These are phyloP conservation scores for Friedmanniomyces endolithicus DNA, from an alignment of 495 filamentous ascomycete genomes.

Conservation along the genomic window DNA sequence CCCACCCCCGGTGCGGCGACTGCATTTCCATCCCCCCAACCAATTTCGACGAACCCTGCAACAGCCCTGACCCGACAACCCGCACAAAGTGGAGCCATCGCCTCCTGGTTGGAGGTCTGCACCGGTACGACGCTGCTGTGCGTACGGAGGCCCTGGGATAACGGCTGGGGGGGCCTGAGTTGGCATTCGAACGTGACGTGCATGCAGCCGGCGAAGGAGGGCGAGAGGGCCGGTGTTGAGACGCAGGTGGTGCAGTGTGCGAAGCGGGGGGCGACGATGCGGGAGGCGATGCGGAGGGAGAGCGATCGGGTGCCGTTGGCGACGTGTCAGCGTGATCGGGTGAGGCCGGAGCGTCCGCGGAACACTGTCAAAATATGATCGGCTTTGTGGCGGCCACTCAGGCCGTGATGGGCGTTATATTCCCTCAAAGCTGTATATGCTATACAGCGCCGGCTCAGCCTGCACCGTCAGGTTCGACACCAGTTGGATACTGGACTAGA, in stretches of 20 bases:
- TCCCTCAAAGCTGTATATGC: no score
- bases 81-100: conserved; percentile 28
- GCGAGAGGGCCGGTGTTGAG: conserved; percentile 22
- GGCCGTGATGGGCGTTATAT: no score
- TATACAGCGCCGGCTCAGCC: no score
- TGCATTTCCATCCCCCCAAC: not conserved
- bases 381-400: no score
- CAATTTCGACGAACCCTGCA: not conserved
- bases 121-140: conserved; percentile 14
- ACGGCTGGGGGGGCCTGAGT: conserved; percentile 18
- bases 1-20: not conserved
- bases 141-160: not conserved
- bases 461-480: no score
- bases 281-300: conserved; percentile 17
- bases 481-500: not conserved
- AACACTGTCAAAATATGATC: no score
- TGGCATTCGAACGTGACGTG: conserved; percentile 28
- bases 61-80: conserved; percentile 1
- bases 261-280: conserved; percentile 17
- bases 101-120: conserved; percentile 26
- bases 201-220: conserved; percentile 20
- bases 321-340: conserved; percentile 29
- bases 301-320: conserved; percentile 21
- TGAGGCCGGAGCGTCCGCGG: not conserved
- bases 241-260: conserved; percentile 25